Evolutionary conservation across 164 flowering plant genomes (phyloP), one percentile per base, ranked within the genome.

Genomic region (Annona cherimola): DNA sequence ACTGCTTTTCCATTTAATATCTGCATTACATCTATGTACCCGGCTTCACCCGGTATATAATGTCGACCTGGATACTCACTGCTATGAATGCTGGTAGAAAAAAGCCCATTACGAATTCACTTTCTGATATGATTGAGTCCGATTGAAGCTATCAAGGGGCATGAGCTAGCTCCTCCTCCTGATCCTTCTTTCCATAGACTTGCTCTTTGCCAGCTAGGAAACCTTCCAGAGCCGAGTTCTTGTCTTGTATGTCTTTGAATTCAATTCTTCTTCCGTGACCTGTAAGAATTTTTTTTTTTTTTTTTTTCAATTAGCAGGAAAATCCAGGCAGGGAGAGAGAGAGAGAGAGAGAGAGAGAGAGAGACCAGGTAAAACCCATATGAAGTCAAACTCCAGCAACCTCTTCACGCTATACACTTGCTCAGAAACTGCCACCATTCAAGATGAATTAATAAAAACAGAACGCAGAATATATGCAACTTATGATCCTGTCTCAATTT

Each of bases 201-300:
- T 76, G 72, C 64, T 69, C 70, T 74, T 68, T 71, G 35, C 43
- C 46, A 63, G 70, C 74, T 75, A 85, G 71, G 63, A 81, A 66
- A 67, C 83, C 72, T 68, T 77, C 68, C 66, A 83, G 66, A 59
- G 80, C 81, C 35, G 66, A 69, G 66, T 83, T 78, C 76, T 83
- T 85, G 72, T 80, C 85, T 41, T 79, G 61, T 63, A 41, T 14
- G 57, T 50, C 57, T 63, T 59, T 74, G 72, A 81, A 85, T 69
- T 78, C 71, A 55, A 69, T 75, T 78, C 86, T 80, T 79, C 88
- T 81, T 70, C 85, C 86, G 74, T 85, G 88, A 42, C 88, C 88
- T 85, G 83, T 73, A 72, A 76, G 50, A 61, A 4, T 50, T 14
- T n/a, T 57, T 26, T 26, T 26, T 26, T 26, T 26, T 26, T 26